Conservation (phyloP, 768 basidiomycete species). For the Trametes sanguinea region DNA sequence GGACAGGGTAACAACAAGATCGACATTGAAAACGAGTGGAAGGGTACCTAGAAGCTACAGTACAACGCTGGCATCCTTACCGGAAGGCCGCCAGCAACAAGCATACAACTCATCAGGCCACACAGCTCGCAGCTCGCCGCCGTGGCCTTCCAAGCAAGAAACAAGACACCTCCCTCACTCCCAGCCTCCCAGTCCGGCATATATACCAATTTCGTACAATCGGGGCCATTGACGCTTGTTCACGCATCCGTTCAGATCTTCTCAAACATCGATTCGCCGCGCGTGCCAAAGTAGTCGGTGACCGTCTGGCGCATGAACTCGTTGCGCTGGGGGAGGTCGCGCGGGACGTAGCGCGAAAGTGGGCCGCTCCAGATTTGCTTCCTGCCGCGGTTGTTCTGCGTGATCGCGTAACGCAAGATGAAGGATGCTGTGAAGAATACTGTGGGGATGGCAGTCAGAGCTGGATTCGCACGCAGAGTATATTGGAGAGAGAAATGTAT, state of each 20-base stretch:
- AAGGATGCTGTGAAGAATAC: constrained; percentile 45
- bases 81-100: constrained; percentile 14
- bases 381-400: constrained; percentile 46
- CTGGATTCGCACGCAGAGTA: neutral
- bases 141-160: constrained; percentile 1
- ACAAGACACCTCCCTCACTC: neutral
- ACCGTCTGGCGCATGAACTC: constrained; percentile 16
- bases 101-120: neutral
- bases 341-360: constrained; percentile 51
- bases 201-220: too few relatives aligned
- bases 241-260: constrained; percentile 5
- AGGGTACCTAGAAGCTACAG: neutral
- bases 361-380: constrained; percentile 54
- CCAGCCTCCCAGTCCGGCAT: neutral
- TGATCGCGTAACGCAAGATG: constrained; percentile 47
- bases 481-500: neutral
- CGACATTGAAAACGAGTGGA: neutral
- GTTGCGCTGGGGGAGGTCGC: constrained; percentile 14
- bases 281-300: constrained; percentile 24
- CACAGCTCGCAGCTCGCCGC: neutral
- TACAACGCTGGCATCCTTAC: constrained; percentile 11
- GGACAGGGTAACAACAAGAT: too few relatives aligned
- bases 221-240: neutral
- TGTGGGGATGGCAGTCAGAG: constrained; percentile 22
- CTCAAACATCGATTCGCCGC: constrained; percentile 17